phyloP scores from a whole-genome alignment of 208 protist species.

The Trypanosoma brucei region DNA sequence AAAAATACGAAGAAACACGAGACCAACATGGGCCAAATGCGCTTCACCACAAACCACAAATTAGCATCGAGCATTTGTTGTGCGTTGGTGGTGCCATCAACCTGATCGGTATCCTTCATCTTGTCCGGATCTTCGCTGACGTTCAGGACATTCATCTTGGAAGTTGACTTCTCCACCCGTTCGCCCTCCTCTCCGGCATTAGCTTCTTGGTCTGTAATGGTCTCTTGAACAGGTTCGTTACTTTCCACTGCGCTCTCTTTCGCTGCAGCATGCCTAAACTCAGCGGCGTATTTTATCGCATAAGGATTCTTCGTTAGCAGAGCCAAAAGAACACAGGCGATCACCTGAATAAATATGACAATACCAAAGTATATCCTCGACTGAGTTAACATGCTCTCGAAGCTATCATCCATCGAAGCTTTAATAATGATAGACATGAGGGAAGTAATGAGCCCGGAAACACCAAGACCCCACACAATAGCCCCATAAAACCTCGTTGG shows the following conservation, averaged over 20 bases:
- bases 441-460: conserved; percentile 57
- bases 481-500: conserved; percentile 78
- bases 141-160: conserved; percentile 25
- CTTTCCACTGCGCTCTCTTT: not conserved
- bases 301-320: conserved; percentile 54
- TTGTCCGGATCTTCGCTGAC: conserved; percentile 46
- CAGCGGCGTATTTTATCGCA: conserved; percentile 65
- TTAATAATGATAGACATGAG: conserved; percentile 73
- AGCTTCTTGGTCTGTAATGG: no score
- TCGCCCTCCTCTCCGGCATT: no score
- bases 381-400: conserved; percentile 44
- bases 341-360: conserved; percentile 44
- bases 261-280: conserved; percentile 35
- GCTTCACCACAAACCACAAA: conserved; percentile 36
- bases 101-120: conserved; percentile 47
- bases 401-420: conserved; percentile 48
- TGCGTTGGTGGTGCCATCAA: conserved; percentile 43
- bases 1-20: conserved; percentile 61
- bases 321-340: conserved; percentile 37
- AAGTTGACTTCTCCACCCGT: not conserved
- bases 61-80: conserved; percentile 57
- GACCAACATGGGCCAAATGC: conserved; percentile 67
- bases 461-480: conserved; percentile 59
- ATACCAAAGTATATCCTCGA: conserved; percentile 78
- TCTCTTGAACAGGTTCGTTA: not conserved